Evolutionary conservation across 108 stramenopile genomes (phyloP).

Genomic region (Craspedostauros australis): DNA sequence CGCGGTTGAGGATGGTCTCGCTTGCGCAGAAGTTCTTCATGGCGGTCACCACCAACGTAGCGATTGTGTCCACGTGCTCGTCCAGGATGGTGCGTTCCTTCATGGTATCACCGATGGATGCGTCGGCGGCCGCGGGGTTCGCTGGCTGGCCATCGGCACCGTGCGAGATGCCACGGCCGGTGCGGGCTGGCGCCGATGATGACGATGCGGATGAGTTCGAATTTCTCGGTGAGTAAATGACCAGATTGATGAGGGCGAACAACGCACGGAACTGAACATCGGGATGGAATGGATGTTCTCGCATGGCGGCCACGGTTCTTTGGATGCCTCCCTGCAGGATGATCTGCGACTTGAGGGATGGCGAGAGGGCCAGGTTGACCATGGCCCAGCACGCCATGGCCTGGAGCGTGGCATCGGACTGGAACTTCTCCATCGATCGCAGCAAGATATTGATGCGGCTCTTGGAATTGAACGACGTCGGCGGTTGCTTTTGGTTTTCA

Average conservation of each 20-base stretch:
- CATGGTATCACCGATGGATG: conserved; percentile 18
- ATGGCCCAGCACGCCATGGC: conserved; percentile 94
- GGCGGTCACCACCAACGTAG: conserved; percentile 68
- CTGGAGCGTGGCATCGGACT: conserved; percentile 65
- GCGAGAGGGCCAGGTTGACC: conserved; percentile 87
- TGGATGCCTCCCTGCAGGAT: conserved; percentile 76
- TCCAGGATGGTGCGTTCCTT: conserved; percentile 73
- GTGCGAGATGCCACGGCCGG: conserved; percentile 2
- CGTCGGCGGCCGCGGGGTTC: conserved; percentile 27
- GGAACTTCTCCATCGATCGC: conserved; percentile 78
- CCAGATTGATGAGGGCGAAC: conserved; percentile 91
- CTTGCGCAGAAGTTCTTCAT: conserved; percentile 89
- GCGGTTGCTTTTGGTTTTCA: too few relatives aligned
- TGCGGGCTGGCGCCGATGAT: background rate
- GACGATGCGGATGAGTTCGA: background rate
- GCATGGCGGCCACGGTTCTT: conserved; percentile 79
- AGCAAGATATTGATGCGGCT: conserved; percentile 86
- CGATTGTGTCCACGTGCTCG: conserved; percentile 59
- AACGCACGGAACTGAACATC: conserved; percentile 93
- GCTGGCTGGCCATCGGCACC: conserved; percentile 22
- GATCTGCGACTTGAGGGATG: conserved; percentile 74
- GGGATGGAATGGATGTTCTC: conserved; percentile 66
- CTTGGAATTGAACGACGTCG: too few relatives aligned
- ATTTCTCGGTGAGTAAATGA: conserved; percentile 67
- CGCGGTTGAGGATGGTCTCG: conserved; percentile 85